Base-by-base conservation (phyloP, 164 flowering plant species). In the Vitis vinifera region DNA sequence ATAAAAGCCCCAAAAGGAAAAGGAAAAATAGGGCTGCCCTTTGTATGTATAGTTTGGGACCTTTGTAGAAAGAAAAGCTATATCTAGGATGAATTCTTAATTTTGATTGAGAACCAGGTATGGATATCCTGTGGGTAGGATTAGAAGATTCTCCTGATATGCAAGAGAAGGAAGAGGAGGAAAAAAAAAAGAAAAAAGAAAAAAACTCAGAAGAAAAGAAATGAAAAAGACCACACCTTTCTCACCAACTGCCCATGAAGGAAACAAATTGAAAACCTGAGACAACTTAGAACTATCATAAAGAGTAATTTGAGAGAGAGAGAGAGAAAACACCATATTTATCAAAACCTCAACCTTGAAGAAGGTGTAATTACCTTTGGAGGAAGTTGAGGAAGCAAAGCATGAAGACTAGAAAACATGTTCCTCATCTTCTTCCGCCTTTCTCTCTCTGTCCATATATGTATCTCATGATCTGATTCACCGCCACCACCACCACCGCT, bases 401-500 rank as follows among this genome's bases (percentile, higher is more conserved):
- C 83, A 81, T 93, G 98, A 65, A 95, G 98, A 68, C 66, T 83
- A 29, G 87, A 58, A 63, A 92, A 95, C 97, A 91, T 89, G 81
- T 78, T 80, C 71, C 93, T 91, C 98, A 95, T 95, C 86, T 83
- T 91, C 84, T 92, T 95, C 80, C 98, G 88, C 79, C 97, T 87
- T 23, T 92, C 97, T 76, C 98, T 89, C 75, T 92, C 97, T 0
- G 95, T 91, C 93, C 84, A 86, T 68, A 90, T 92, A 67, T 92
- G 99, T 27, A 82, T 67, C 67, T 86, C 95, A 75, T 86, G 90
- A 37, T 86, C 95, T 2, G 84, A 81, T 58, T 78, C 86, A n/a
- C 74, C 83, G 10, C 60, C 70, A 15, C 69, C 23, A 19, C 23
- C 27, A 47, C 51, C 63, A 31, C 76, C 80, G n/a, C 27, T 59